Evolutionary conservation across 345 rosid genomes (phyloP), one percentile per base, ranked within the genome.

Genomic region (Clausena lansium): DNA sequence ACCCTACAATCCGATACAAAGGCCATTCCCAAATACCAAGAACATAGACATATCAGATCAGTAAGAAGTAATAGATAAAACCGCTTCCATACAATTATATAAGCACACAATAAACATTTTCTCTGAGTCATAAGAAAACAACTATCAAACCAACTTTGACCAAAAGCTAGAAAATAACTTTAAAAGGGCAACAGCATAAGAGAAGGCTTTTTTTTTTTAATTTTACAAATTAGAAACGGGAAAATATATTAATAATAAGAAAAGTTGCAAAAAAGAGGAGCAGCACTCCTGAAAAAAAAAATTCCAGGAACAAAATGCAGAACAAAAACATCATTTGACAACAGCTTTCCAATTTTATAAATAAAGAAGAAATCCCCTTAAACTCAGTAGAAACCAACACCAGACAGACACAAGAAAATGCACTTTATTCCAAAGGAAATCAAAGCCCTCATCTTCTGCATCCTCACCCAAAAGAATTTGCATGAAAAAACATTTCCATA

Each of bases 1-100:
- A 83, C 98, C 98, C 99, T 96, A 83, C 81, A 78, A 87, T 61
- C 68, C 65, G 28, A 75, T 28, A 61, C 66, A 81, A 83, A 79
- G 36, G 68, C 71, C 36, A 58, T 58, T 17, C 20, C 55, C 71
- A 76, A 65, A 24, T 5, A 17, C 63, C 19, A 66, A 28, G 54
- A 33, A 45, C 30, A 63, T 20, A n/a, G 35, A 24, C 66, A 24
- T 32, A 32, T 39, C 20, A 76, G 36, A 60, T 77, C 64, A 2
- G 71, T 59, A 55, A 76, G 50, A 59, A 55, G 58, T 14, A 77
- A 60, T 65, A 38, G 38, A 58, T 50, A 15, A 52, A 67, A 50
- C 57, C 2, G 57, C 45, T 52, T 62, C 65, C 54, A 13, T 6
- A n/a, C 28, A 69, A 73, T 73, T 30, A 73, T 32, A 25, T 19